Evolutionary conservation across 148 eudicot genomes (phyloP).

Genomic region (Vaccinium vitisidaea): DNA sequence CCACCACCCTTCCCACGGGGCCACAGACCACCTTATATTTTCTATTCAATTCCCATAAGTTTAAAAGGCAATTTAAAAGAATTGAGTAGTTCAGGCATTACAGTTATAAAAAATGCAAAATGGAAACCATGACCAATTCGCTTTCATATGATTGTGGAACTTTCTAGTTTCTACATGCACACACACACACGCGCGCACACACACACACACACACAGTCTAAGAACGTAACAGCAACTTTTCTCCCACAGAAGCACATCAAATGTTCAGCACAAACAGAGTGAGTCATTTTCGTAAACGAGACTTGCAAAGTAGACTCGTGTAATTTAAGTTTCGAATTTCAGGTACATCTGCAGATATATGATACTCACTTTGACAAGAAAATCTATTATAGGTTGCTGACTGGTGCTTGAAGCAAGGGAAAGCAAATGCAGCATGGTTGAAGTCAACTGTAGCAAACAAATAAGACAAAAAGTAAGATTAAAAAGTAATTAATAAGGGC

Average conservation of each 20-base stretch:
- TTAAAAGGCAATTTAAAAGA: not conserved
- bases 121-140: not conserved
- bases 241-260: not conserved
- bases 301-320: not conserved
- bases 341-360: not conserved
- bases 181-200: not conserved
- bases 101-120: not conserved
- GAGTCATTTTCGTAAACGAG: not conserved
- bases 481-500: not conserved
- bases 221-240: not conserved
- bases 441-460: conserved; percentile 62
- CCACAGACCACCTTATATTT: not conserved
- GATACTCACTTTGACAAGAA: conserved; percentile 67
- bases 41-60: not conserved
- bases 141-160: not conserved
- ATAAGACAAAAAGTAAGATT: not conserved
- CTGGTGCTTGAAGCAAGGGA: conserved; percentile 61
- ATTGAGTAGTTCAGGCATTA: not conserved
- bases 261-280: not conserved
- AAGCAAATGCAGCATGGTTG: conserved; percentile 87
- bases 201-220: not conserved
- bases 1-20: not conserved
- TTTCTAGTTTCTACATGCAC: not conserved
- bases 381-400: conserved; percentile 50
- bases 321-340: not conserved